phyloP scores from a whole-genome alignment of 108 stramenopile genomes.

The Schizochytrium sp. region DNA sequence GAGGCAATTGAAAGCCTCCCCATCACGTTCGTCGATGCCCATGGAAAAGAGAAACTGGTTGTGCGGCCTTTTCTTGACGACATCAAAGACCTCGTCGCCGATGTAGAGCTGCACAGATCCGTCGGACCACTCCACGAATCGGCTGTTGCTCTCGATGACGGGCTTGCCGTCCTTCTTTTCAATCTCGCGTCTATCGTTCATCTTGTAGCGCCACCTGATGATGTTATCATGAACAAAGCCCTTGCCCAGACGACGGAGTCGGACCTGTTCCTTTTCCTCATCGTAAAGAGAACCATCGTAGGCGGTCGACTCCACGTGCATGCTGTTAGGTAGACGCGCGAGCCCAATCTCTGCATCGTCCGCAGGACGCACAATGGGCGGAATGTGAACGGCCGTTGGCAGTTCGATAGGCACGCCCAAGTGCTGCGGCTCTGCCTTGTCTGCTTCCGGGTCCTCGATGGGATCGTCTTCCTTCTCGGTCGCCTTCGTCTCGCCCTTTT shows the following conservation, averaged over 20 bases:
- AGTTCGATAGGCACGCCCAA: background rate
- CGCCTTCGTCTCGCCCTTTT: background rate
- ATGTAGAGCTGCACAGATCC: slow-evolving; percentile 32
- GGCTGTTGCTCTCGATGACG: slow-evolving; percentile 22
- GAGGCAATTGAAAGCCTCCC: background rate
- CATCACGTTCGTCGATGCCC: background rate
- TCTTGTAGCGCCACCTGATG: slow-evolving; percentile 34
- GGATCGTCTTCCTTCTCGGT: background rate
- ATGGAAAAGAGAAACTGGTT: background rate
- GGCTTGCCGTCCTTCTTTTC: slow-evolving; percentile 21
- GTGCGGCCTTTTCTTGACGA: slow-evolving; percentile 1
- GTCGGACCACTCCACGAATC: slow-evolving; percentile 38
- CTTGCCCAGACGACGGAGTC: background rate
- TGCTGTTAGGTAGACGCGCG: slow-evolving; percentile 27
- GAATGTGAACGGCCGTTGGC: background rate
- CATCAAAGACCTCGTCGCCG: slow-evolving; percentile 36
- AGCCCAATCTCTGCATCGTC: slow-evolving; percentile 21
- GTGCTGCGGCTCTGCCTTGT: background rate
- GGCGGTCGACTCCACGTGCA: slow-evolving; percentile 27
- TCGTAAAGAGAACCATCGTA: slow-evolving; percentile 33
- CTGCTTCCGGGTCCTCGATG: background rate
- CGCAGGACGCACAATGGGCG: slow-evolving; percentile 12
- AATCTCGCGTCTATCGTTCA: slow-evolving; percentile 10
- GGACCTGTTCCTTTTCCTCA: slow-evolving; percentile 17
- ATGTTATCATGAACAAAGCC: slow-evolving; percentile 16